Percentiles rank a stretch among this genome's conserved stretches.
These are phyloP conservation scores for Golovinomyces cichoracearum DNA, from an alignment of 2,329 filamentous ascomycete genomes.

Conservation along the genomic window DNA sequence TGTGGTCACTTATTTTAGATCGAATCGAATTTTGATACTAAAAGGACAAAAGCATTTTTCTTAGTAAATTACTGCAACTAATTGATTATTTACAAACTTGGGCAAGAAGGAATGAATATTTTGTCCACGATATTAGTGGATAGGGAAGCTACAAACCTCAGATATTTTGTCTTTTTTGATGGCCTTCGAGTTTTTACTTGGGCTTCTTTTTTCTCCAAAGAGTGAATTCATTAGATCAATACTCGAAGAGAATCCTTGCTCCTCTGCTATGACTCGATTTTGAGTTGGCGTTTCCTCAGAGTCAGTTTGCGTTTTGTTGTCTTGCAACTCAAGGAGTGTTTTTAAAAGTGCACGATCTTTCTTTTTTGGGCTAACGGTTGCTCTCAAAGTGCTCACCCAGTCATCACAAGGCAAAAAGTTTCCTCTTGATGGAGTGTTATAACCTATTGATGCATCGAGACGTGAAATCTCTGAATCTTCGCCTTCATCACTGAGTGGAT, in stretches of 20 bases:
- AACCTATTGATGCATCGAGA: constrained; percentile 33
- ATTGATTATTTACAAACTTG: constrained; percentile 16
- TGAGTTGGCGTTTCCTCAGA: constrained; percentile 20
- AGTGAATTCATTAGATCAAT: constrained; percentile 94
- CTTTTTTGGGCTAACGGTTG: constrained; percentile 83
- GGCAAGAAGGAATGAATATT: constrained; percentile 12
- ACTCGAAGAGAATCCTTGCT: constrained; percentile 53
- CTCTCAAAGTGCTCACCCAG: constrained; percentile 82
- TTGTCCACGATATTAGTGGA: constrained; percentile 9
- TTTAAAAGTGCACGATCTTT: constrained; percentile 54
- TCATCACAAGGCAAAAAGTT: constrained; percentile 44
- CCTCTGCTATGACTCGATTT: constrained; percentile 14
- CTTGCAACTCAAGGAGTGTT: constrained; percentile 18
- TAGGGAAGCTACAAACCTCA: constrained; percentile 53
- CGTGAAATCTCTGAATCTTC: constrained; percentile 36
- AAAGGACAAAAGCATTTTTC: constrained; percentile 15
- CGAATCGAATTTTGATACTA: constrained; percentile 76
- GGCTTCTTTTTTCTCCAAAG: constrained; percentile 46
- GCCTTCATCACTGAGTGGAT: constrained; percentile 25
- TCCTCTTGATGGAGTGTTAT: constrained; percentile 29
- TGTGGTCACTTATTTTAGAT: constrained; percentile 38
- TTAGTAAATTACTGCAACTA: constrained; percentile 21
- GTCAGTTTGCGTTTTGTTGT: constrained; percentile 5
- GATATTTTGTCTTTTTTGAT: constrained; percentile 41
- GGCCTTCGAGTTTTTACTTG: constrained; percentile 27